Conservation (phyloP, 164 flowering plant genomes). For the Warburgia ugandensis region DNA sequence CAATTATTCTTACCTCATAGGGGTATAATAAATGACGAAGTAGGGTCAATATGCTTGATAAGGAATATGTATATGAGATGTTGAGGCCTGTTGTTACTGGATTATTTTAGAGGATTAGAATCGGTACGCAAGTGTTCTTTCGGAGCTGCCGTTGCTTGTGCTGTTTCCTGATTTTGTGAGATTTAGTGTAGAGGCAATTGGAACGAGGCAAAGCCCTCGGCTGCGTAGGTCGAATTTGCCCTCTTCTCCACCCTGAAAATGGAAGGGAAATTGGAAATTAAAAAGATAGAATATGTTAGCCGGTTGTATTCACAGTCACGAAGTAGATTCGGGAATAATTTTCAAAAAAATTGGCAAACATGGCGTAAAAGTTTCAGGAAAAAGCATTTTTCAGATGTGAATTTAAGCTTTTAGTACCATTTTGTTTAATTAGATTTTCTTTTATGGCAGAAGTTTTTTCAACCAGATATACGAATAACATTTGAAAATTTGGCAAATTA, state of each 20-base stretch:
- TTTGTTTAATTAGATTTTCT: too few species aligned
- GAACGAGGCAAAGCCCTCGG: slow-evolving; percentile 58
- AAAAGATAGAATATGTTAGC: neutral
- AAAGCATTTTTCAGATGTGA: too few species aligned
- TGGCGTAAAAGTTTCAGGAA: too few species aligned
- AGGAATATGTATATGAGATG: neutral
- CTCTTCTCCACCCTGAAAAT: slow-evolving; percentile 16
- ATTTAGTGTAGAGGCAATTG: slow-evolving; percentile 28
- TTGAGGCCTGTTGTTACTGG: neutral
- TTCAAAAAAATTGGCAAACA: too few species aligned
- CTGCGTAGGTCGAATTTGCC: slow-evolving; percentile 23
- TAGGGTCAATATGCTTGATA: neutral
- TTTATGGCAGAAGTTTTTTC: too few species aligned
- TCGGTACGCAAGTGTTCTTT: too few species aligned
- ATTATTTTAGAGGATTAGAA: neutral
- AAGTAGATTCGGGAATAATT: too few species aligned
- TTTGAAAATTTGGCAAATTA: too few species aligned
- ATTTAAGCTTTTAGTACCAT: too few species aligned
- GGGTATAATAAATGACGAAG: neutral
- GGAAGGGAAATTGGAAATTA: neutral
- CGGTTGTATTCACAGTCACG: too few species aligned
- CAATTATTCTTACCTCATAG: neutral
- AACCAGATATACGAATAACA: too few species aligned
- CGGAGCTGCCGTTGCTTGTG: slow-evolving; percentile 1
- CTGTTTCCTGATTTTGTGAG: slow-evolving; percentile 7